These are phyloP conservation scores for Aspergillus affinis DNA, from an alignment of 495 filamentous ascomycete genomes.

Conservation along the genomic window DNA sequence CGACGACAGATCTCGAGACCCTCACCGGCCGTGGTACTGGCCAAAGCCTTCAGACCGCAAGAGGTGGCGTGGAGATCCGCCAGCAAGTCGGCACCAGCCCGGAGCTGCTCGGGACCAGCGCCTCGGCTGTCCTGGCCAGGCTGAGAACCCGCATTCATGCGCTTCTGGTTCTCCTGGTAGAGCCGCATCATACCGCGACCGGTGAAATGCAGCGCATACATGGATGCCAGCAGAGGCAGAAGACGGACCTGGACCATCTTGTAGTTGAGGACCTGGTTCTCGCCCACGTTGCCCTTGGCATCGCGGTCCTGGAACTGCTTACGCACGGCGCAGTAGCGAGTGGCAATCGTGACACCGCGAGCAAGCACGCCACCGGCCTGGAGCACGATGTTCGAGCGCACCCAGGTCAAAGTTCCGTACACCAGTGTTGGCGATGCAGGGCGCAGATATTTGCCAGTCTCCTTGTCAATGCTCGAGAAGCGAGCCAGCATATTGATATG, in stretches of 20 bases:
- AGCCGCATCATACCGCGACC: conserved; percentile 66
- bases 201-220: conserved; percentile 74
- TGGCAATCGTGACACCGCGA: conserved; percentile 72
- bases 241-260: conserved; percentile 74
- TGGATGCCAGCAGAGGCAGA: conserved; percentile 67
- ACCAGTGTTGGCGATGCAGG: conserved; percentile 63
- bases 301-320: conserved; percentile 72
- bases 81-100: conserved; percentile 62
- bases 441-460: conserved; percentile 60
- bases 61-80: conserved; percentile 74
- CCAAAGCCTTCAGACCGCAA: conserved; percentile 69
- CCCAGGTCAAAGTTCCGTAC: conserved; percentile 72
- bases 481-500: conserved; percentile 68
- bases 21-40: conserved; percentile 64
- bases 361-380: conserved; percentile 66
- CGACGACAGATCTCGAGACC: conserved; percentile 70
- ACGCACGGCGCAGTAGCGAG: conserved; percentile 65
- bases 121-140: conserved; percentile 48
- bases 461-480: conserved; percentile 60
- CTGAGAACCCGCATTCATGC: conserved; percentile 50
- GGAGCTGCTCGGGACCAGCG: conserved; percentile 64
- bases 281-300: conserved; percentile 52
- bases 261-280: conserved; percentile 73
- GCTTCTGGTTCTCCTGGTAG: conserved; percentile 64
- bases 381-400: conserved; percentile 69